These are phyloP conservation scores for Fomitopsis serialis DNA, from an alignment of 768 basidiomycete species.

Conservation along the genomic window DNA sequence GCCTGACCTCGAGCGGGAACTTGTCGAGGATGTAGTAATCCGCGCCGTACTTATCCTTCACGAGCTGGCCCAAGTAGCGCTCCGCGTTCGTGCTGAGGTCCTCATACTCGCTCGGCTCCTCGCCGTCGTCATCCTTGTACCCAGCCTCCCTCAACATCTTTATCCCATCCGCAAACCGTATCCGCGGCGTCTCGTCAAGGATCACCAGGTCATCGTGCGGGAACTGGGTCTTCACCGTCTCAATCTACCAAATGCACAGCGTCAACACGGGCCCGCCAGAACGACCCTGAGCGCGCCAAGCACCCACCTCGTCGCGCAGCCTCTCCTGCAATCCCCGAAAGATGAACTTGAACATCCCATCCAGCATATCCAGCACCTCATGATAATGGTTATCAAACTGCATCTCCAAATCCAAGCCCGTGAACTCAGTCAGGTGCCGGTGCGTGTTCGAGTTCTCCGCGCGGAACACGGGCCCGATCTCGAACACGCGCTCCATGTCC, in stretches of 20 bases:
- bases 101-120: constrained; percentile 35
- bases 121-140: constrained; percentile 27
- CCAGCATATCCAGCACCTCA: constrained; percentile 90
- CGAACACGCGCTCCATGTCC: constrained; percentile 97
- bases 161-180: constrained; percentile 47
- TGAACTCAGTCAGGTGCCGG: constrained; percentile 97
- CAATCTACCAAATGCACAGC: constrained; percentile 21
- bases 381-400: constrained; percentile 96
- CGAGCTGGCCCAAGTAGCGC: constrained; percentile 83
- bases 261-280: background rate
- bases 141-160: constrained; percentile 45
- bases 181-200: constrained; percentile 48
- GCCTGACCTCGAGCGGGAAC: constrained; percentile 90
- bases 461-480: constrained; percentile 94
- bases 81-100: constrained; percentile 89
- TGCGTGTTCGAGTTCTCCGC: constrained; percentile 98
- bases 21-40: constrained; percentile 98
- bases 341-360: constrained; percentile 77
- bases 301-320: constrained; percentile 71
- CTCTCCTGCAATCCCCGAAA: constrained; percentile 78
- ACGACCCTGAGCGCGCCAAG: background rate
- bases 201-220: constrained; percentile 50
- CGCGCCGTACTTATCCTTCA: constrained; percentile 90
- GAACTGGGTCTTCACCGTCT: constrained; percentile 41
- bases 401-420: constrained; percentile 98